Evolutionary conservation across 768 basidiomycete species (phyloP).

Genomic region (Boletus rubescentipes): DNA sequence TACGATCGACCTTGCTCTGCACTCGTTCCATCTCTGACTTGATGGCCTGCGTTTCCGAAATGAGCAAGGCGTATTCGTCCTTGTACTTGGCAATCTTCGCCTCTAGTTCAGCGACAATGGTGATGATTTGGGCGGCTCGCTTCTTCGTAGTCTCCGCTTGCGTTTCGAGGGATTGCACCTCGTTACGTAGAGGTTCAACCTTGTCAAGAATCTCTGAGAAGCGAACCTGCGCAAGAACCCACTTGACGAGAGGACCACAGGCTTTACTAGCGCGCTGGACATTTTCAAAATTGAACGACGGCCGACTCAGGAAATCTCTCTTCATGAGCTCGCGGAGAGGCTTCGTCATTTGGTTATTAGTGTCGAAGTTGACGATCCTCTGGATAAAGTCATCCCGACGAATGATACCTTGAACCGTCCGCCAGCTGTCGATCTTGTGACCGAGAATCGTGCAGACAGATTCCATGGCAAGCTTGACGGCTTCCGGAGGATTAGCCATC

Average conservation of each 20-base stretch:
- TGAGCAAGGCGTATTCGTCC: slow-evolving; percentile 94
- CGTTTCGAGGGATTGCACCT: slow-evolving; percentile 88
- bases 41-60: slow-evolving; percentile 96
- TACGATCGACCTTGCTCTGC: slow-evolving; percentile 94
- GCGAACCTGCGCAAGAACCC: slow-evolving; percentile 94
- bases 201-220: slow-evolving; percentile 98
- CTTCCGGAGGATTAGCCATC: slow-evolving; percentile 98
- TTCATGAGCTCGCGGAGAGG: slow-evolving; percentile 87
- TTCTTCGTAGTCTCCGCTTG: slow-evolving; percentile 96
- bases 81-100: slow-evolving; percentile 92
- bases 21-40: slow-evolving; percentile 98
- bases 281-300: slow-evolving; percentile 91
- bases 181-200: slow-evolving; percentile 93
- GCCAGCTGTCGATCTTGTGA: slow-evolving; percentile 96
- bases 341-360: slow-evolving; percentile 86
- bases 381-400: slow-evolving; percentile 97
- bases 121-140: slow-evolving; percentile 85
- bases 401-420: slow-evolving; percentile 92
- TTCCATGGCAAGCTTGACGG: slow-evolving; percentile 97
- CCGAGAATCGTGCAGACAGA: slow-evolving; percentile 96
- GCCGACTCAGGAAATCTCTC: slow-evolving; percentile 86
- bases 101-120: slow-evolving; percentile 91
- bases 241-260: slow-evolving; percentile 97
- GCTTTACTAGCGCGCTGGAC: slow-evolving; percentile 95
- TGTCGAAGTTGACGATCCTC: slow-evolving; percentile 94